These are phyloP conservation scores for Dactylellina parvicollis DNA, from an alignment of 2,329 filamentous ascomycete genomes.

Conservation along the genomic window DNA sequence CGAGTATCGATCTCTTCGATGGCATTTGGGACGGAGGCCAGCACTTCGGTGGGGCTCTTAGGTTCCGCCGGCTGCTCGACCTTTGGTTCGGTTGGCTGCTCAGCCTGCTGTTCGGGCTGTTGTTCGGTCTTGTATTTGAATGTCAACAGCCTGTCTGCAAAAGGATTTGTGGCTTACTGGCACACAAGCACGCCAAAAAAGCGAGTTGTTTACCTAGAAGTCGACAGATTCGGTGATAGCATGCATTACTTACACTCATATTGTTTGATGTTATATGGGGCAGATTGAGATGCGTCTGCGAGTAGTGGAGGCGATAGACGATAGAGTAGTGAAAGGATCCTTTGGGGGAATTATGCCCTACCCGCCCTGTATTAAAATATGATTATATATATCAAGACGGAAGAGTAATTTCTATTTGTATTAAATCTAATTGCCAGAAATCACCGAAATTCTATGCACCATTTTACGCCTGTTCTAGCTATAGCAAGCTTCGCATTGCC, in stretches of 20 bases:
- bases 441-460: background rate
- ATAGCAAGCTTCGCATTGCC: slow-evolving; percentile 6
- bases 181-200: no score
- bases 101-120: background rate
- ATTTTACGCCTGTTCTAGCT: slow-evolving; percentile 1
- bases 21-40: background rate
- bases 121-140: background rate
- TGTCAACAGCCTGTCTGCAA: background rate
- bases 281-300: background rate
- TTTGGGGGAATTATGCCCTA: background rate
- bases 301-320: slow-evolving; percentile 6
- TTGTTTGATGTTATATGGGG: background rate
- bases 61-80: background rate
- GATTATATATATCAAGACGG: background rate
- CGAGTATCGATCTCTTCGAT: background rate
- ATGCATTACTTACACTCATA: slow-evolving; percentile 3
- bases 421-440: slow-evolving; percentile 7
- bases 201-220: background rate
- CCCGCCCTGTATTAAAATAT: background rate
- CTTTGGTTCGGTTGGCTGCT: background rate
- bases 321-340: background rate
- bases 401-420: background rate
- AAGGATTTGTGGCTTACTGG: background rate
- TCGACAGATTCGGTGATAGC: no score
- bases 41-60: background rate